Evolutionary conservation across 176 grass and related monocot species (phyloP), one percentile per base, ranked within the genome.

Genomic region (Aegilops tauschii): DNA sequence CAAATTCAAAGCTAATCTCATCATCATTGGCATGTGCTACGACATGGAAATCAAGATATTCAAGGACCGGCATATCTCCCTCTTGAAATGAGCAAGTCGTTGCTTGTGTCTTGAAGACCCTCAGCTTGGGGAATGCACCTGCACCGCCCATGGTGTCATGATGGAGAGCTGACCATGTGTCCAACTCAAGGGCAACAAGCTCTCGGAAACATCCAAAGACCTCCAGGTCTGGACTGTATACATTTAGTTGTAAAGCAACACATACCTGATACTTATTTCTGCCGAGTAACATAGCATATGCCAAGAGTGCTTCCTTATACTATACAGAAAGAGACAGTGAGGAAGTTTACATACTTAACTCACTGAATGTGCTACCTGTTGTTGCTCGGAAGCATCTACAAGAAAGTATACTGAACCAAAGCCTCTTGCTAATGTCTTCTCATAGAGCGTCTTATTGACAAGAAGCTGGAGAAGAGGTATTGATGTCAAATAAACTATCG

Each of bases 381-480:
- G 96, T 88, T 98, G 96, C 85, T 95, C 93, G 9, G 96, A 98
- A 88, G 96, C 96, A 91, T 98, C 96, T 0, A 98, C 75, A 82
- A 98, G 93, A 90, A 98, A 98, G 66, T 95, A 90, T 86, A 98
- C 93, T 29, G 96, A 95, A 65, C 92, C 93, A 35, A 98, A 98
- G 20, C 96, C 96, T 83, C 96, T 98, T 71, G 93, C 96, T 86
- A 95, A 87, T 82, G 93, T 96, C 86, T 98, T 95, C 82, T 98
- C 92, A 78, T 96, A 95, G 12, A 98, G 88, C 4, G 90, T 95
- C 73, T 95, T 94, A 86, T 98, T 98, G 76, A 98, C 96, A 70
- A 98, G 85, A 86, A 98, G 88, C 96, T 98, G 91, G 49, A 87
- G 4, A 58, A 79, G 16, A 84, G 78, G 67, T 5, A 80, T 12